Evolutionary conservation across 1,284 basidiomycete species (phyloP), one percentile per base, ranked within the genome.

Genomic region (Sporisorium iseilematis-ciliati): DNA sequence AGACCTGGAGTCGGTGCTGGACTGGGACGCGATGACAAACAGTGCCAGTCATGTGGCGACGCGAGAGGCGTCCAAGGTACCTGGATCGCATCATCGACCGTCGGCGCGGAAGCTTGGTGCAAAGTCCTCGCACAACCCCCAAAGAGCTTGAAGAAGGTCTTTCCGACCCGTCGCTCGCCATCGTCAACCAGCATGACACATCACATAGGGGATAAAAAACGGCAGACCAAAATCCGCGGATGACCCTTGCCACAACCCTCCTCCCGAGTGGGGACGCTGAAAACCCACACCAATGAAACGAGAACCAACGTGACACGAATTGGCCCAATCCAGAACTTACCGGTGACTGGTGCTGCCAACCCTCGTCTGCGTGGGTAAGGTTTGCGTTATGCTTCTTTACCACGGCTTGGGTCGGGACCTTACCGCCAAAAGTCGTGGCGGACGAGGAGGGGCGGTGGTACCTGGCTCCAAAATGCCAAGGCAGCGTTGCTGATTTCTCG

Each of bases 241-340:
- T 2, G 4, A 8, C 11, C 20, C 40, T n/a, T 29, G 29, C 41
- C 53, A 55, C 5, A 14, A 31, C 23, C 26, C 29, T 31, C 29
- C n/a, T n/a, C n/a, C n/a, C 53, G 53, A 45, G 53, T 55, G 53
- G 53, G 50, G 29, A 33, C n/a, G 18, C 35, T 14, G 25, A 12
- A n/a, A 35, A n/a, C n/a, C 8, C 21, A 20, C 40, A n/a, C 8
- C 20, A 31, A 7, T 46, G 20, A n/a, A 41, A 26, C 3, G 20
- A 21, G 43, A 29, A 8, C 31, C 33, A 35, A 21, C 33, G 49
- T 38, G 49, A 38, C 29, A 33, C 33, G 11, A n/a, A 38, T 7
- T 2, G 31, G n/a, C n/a, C n/a, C n/a, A 31, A 57, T 25, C 20
- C 41, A 29, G 26, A 23, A 69, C 66, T 64, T 64, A 69, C 66